phyloP scores from a whole-genome alignment of 2,329 filamentous ascomycete genomes.

The Talaromyces sp. region DNA sequence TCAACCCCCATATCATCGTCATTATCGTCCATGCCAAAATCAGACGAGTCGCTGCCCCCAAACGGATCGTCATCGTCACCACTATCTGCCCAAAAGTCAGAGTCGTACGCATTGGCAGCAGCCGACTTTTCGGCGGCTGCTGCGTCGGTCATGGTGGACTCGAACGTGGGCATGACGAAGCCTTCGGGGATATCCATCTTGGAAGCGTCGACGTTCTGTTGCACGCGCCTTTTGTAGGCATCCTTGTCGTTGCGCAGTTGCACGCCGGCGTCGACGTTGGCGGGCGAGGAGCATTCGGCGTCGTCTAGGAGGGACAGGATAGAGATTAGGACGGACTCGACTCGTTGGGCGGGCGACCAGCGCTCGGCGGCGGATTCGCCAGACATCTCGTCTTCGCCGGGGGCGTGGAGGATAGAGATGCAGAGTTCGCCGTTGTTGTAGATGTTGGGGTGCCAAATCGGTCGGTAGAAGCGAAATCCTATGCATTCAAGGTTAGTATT shows the following conservation, averaged over 20 bases:
- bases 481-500: neutral
- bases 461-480: slow-evolving; percentile 76
- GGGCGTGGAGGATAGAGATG: slow-evolving; percentile 92
- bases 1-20: slow-evolving; percentile 19
- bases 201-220: slow-evolving; percentile 65
- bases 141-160: slow-evolving; percentile 54
- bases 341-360: slow-evolving; percentile 90
- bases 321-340: slow-evolving; percentile 90
- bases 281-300: slow-evolving; percentile 86
- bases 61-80: slow-evolving; percentile 65
- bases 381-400: slow-evolving; percentile 88
- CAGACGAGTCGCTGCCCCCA: slow-evolving; percentile 61
- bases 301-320: slow-evolving; percentile 90
- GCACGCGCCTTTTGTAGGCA: slow-evolving; percentile 66
- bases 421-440: slow-evolving; percentile 87
- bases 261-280: slow-evolving; percentile 89
- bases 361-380: slow-evolving; percentile 86
- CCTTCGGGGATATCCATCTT: slow-evolving; percentile 74
- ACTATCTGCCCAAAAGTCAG: slow-evolving; percentile 76
- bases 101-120: slow-evolving; percentile 64
- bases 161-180: slow-evolving; percentile 67
- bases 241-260: slow-evolving; percentile 70
- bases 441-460: slow-evolving; percentile 89
- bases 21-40: slow-evolving; percentile 6
- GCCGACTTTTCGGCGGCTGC: slow-evolving; percentile 39